Evolutionary conservation across 306 rosid genomes (phyloP), one percentile per base, ranked within the genome.

Genomic region (Rosa chinensis): DNA sequence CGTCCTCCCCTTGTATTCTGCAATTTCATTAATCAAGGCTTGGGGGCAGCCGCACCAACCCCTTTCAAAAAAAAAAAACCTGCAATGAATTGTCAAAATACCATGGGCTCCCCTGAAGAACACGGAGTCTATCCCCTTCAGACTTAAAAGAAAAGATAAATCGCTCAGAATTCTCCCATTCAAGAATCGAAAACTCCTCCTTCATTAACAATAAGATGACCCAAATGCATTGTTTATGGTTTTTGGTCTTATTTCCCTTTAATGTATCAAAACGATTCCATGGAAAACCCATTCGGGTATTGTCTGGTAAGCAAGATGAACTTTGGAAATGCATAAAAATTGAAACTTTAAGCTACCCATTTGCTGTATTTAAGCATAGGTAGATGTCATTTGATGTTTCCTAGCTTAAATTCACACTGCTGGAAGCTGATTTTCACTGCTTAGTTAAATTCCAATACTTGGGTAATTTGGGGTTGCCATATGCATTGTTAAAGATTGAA

Each of bases 281-380:
- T 63, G 20, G 52, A 69, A 55, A 73, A 10, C 28, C 32, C 53
- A 68, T 5, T 13, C 43, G 56, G 70, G 80, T 73, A 56, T 84
- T 79, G 66, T 45, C 64, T 79, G 69, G 17, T 67, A 10, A 39
- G 76, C 20, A 32, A 45, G 45, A 64, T 70, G 44, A 75, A 58
- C 8, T 5, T 59, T 42, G 50, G 58, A 45, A 63, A 35, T 20
- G 77, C 66, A 23, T 59, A 55, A 28, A 69, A 32, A 59, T 37
- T 73, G 73, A 62, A 73, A 37, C 40, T 70, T 66, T 66, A 28
- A 1, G 32, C 32, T 25, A 23, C 42, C 56, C 73, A 10, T 55
- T 18, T 82, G 39, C 21, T 76, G 37, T 12, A 4, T 48, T 12
- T 3, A 12, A 39, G 28, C 70, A 61, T 25, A 0, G 28, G 17